These are phyloP conservation scores for Ophiostoma piceae DNA, from an alignment of 2,329 filamentous ascomycete species.

Conservation along the genomic window DNA sequence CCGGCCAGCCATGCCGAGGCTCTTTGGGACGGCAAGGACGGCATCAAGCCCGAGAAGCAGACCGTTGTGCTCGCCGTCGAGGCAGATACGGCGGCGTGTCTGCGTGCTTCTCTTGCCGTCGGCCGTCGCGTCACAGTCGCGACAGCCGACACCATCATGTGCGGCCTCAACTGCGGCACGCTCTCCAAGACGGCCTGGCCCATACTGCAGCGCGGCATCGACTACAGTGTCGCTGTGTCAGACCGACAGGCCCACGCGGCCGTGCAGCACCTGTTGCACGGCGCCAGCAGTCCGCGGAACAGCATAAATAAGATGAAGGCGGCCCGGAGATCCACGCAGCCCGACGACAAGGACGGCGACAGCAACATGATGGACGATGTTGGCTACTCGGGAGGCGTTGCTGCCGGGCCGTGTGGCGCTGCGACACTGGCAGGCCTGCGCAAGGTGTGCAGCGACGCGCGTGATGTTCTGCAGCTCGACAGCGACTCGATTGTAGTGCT, in stretches of 20 bases:
- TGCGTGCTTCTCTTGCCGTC: constrained; percentile 48
- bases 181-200: constrained; percentile 62
- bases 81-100: constrained; percentile 57
- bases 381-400: constrained; percentile 24
- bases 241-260: constrained; percentile 59
- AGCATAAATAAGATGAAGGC: constrained; percentile 1
- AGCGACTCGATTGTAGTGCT: constrained; percentile 23
- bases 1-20: constrained; percentile 14
- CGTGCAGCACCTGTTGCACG: constrained; percentile 46
- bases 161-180: constrained; percentile 67
- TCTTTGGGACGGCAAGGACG: neutral
- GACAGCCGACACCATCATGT: constrained; percentile 64
- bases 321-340: neutral
- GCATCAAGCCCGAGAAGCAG: constrained; percentile 28
- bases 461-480: constrained; percentile 19
- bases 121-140: constrained; percentile 46
- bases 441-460: constrained; percentile 20
- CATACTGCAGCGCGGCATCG: constrained; percentile 51
- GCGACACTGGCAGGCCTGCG: constrained; percentile 49
- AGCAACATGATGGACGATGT: neutral
- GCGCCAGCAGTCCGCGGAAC: constrained; percentile 1
- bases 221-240: constrained; percentile 55
- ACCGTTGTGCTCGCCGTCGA: constrained; percentile 60
- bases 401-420: constrained; percentile 36
- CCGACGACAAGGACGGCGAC: neutral